Evolutionary conservation across 139 green algal genomes (phyloP).

Genomic region (Coccomyxa sp.): DNA sequence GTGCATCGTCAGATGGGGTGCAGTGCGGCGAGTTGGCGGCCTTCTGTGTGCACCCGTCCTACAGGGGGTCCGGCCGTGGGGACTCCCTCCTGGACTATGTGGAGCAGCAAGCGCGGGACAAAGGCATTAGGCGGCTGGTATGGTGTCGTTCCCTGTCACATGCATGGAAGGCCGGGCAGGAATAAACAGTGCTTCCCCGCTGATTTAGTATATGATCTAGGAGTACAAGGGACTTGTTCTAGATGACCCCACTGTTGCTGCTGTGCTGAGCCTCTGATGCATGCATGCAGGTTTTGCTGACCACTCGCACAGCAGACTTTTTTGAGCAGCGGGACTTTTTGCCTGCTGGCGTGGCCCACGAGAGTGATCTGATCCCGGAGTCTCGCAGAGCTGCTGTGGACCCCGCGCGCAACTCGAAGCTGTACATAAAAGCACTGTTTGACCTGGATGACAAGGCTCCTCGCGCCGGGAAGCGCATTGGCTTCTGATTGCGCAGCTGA

Average conservation of each 20-base stretch:
- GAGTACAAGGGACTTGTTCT: too few relatives aligned
- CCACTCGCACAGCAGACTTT: constrained; percentile 83
- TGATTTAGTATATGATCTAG: too few relatives aligned
- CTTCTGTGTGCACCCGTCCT: constrained; percentile 75
- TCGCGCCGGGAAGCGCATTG: constrained; percentile 69
- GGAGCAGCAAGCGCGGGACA: constrained; percentile 50
- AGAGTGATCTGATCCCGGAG: constrained; percentile 40
- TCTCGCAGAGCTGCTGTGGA: constrained; percentile 46
- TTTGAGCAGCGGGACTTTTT: constrained; percentile 72
- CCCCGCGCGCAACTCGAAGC: constrained; percentile 70
- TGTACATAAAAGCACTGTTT: constrained; percentile 76
- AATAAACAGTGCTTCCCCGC: too few relatives aligned
- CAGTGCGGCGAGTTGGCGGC: constrained; percentile 76
- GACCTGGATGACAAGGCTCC: constrained; percentile 29
- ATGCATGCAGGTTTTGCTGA: constrained; percentile 65
- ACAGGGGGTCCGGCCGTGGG: constrained; percentile 73
- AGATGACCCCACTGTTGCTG: too few relatives aligned
- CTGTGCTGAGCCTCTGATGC: too few relatives aligned
- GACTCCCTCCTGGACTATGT: constrained; percentile 83
- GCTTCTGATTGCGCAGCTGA: constrained; percentile 50
- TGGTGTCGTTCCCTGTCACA: too few relatives aligned
- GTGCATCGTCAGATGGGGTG: constrained; percentile 21
- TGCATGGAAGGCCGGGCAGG: too few relatives aligned
- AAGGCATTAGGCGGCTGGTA: constrained; percentile 58
- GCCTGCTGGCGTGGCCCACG: constrained; percentile 13